Conservation (phyloP, 371 early-diverging fungal species). For the Mortierella sp. region DNA sequence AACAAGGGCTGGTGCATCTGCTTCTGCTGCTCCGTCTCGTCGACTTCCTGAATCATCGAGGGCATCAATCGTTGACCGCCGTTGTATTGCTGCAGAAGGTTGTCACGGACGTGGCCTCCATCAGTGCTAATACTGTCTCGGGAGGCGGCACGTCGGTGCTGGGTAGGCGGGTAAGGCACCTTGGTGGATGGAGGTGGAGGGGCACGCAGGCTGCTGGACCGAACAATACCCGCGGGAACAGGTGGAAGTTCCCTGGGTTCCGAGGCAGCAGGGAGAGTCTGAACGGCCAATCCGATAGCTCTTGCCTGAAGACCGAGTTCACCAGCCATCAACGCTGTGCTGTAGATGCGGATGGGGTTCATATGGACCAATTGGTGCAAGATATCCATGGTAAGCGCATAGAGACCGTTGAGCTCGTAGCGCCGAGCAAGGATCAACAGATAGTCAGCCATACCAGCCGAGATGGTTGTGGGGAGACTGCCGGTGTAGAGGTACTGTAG, state of each 20-base stretch:
- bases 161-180: conserved; percentile 4
- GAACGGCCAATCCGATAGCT: conserved; percentile 42
- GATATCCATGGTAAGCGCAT: conserved; percentile 42
- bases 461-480: conserved; percentile 24
- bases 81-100: conserved; percentile 42
- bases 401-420: conserved; percentile 49
- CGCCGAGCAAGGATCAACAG: conserved; percentile 46
- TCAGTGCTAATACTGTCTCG: conserved; percentile 51
- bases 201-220: conserved; percentile 6
- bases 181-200: conserved; percentile 14
- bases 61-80: conserved; percentile 22
- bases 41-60: conserved; percentile 11
- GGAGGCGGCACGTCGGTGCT: conserved; percentile 7
- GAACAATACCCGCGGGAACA: background rate
- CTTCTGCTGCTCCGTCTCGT: background rate
- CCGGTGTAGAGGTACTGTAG: conserved; percentile 54
- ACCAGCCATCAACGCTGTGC: conserved; percentile 43
- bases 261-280: background rate
- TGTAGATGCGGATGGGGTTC: conserved; percentile 42
- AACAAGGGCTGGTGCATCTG: conserved; percentile 2
- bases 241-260: conserved; percentile 36
- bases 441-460: conserved; percentile 40
- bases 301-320: conserved; percentile 51
- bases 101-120: conserved; percentile 33
- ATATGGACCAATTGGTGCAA: conserved; percentile 35